Evolutionary conservation across 1,139 yeast species (phyloP).

Genomic region (Saccharomycopsis crataegensis): DNA sequence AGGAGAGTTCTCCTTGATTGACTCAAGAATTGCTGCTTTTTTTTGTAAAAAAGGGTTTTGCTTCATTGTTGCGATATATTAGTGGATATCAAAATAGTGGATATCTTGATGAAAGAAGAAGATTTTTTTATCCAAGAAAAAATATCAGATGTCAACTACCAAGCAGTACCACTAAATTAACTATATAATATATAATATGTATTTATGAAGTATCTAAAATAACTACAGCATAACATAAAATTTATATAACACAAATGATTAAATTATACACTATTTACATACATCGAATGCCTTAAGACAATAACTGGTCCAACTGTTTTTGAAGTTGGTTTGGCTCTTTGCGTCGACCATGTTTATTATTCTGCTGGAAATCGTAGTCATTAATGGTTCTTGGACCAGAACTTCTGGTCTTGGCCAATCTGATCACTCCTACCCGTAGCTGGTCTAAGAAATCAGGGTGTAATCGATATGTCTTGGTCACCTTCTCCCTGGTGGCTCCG

Average conservation of each 20-base stretch:
- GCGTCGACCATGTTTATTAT: background rate
- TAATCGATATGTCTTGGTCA: conserved; percentile 5
- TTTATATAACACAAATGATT: no score
- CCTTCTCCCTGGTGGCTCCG: conserved; percentile 7
- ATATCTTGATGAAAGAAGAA: background rate
- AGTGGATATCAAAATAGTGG: background rate
- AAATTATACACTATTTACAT: no score
- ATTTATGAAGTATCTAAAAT: no score
- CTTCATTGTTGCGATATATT: background rate
- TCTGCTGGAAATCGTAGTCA: conserved; percentile 10
- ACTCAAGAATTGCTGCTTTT: conserved; percentile 49
- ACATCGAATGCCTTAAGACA: background rate
- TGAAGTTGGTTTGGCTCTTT: conserved; percentile 7
- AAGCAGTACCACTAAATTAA: no score
- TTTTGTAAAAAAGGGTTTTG: conserved; percentile 62
- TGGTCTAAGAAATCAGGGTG: conserved; percentile 9
- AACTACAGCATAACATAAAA: no score
- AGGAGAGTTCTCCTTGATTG: conserved; percentile 39
- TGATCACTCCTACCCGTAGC: conserved; percentile 4
- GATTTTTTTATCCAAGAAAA: background rate
- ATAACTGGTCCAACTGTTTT: conserved; percentile 10
- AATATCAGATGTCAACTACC: background rate
- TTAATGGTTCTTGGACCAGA: conserved; percentile 8
- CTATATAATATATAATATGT: no score
- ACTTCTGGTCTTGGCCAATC: conserved; percentile 11